Evolutionary conservation across 805 yeast genomes (phyloP).

Genomic region (Yarrowia divulgata): DNA sequence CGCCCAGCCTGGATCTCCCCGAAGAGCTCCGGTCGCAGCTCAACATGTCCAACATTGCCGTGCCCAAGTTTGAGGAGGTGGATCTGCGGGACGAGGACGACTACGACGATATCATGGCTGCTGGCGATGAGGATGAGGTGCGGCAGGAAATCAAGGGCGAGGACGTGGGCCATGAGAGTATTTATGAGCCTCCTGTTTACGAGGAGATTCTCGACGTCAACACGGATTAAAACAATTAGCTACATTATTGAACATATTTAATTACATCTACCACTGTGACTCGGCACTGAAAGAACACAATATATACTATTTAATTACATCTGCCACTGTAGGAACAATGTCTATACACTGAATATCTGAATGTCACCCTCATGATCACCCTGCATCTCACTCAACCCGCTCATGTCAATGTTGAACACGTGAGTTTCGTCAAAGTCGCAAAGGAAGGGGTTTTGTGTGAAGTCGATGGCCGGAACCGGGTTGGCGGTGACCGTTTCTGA

Average conservation of each 20-base stretch:
- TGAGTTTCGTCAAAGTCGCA: not conserved
- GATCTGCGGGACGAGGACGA: conserved; percentile 36
- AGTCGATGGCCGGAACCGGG: not conserved
- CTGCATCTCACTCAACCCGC: too few species aligned
- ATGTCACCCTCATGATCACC: too few species aligned
- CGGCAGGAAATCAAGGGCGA: conserved; percentile 9
- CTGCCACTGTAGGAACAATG: too few species aligned
- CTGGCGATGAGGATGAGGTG: not conserved
- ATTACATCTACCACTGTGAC: too few species aligned
- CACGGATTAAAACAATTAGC: conserved; percentile 5
- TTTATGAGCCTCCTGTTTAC: conserved; percentile 13
- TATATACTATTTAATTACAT: too few species aligned
- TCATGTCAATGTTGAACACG: not conserved
- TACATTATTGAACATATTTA: too few species aligned
- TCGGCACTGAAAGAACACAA: not conserved
- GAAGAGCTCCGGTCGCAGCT: not conserved
- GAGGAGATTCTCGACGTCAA: conserved; percentile 9
- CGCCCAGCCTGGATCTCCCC: conserved; percentile 9
- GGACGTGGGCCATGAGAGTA: conserved; percentile 21
- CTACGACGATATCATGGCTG: conserved; percentile 35
- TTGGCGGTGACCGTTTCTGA: not conserved
- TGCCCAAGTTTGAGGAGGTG: conserved; percentile 21
- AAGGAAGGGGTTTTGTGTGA: not conserved
- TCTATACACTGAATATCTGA: too few species aligned
- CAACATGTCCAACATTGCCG: conserved; percentile 3